Evolutionary conservation across 352 stramenopile species (phyloP), one percentile per base, ranked within the genome.

Genomic region (Phytophthora rubi): DNA sequence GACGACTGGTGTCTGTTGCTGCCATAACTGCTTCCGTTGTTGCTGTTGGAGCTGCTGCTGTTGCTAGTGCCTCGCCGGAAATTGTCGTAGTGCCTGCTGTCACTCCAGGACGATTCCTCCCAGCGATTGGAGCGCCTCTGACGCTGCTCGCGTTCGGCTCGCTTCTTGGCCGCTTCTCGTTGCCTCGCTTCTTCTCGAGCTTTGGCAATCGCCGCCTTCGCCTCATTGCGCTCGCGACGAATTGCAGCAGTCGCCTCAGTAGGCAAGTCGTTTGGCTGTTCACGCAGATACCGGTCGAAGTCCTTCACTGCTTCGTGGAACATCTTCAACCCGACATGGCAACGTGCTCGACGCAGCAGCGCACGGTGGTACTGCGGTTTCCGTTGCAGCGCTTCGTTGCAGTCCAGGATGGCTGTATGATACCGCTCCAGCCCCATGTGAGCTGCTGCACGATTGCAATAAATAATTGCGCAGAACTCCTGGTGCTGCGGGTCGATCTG

Each of bases 401-500:
- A 96, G 68, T 96, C 89, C 6, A 88, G 61, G 1, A 94, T 75
- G 2, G 88, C 89, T 13, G 76, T 87, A 42, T 88, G 72, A 59
- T 81, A 93, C 23, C 81, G 73, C 32, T 87, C 74, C 48, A 95
- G 59, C 4, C 76, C 81, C 89, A 96, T 96, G 26, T 91, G 76
- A 37, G 89, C 89, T 23, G 89, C 89, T 3, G 89, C 86, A 39
- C 89, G 83, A 58, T 96, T 96, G 73, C 88, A 93, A 49, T 89
- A 91, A 51, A 96, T 82, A 42, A 93, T 78, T 1, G 85, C 83
- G 59, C 86, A 93, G 65, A 86, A 94, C 52, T 88, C 77, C n/a
- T 92, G 78, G 44, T 96, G 81, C 10, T 82, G 65, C 0, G 75
- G 73, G 52, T 96, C 89, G 33, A 94, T 70, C 23, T 75, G 65